Evolutionary conservation across 257 asterid species (phyloP).

Genomic region (Asclepias syriaca): DNA sequence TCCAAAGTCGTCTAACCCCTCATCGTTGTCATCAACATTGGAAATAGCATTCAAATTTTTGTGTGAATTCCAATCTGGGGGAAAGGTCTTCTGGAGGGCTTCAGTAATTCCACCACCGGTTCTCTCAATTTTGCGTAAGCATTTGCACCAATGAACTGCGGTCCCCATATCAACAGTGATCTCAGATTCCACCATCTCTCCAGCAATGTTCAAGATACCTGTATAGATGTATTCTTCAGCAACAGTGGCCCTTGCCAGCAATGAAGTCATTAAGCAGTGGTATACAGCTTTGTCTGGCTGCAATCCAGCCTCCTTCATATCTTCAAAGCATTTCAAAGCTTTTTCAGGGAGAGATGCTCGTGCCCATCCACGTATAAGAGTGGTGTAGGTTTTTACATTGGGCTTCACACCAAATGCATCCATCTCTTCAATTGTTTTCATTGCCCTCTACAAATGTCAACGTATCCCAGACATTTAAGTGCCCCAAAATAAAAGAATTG

Average conservation of each 20-base stretch:
- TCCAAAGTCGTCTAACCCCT: constrained; percentile 23
- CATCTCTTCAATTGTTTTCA: constrained; percentile 73
- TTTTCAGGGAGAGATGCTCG: constrained; percentile 93
- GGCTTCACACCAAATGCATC: constrained; percentile 69
- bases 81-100: constrained; percentile 91
- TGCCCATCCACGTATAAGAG: constrained; percentile 96
- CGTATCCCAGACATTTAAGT: background rate
- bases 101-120: constrained; percentile 79
- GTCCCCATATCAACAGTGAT: constrained; percentile 88
- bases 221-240: constrained; percentile 68
- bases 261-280: constrained; percentile 91
- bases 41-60: constrained; percentile 46
- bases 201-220: constrained; percentile 55
- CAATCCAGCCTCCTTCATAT: constrained; percentile 64
- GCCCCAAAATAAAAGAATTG: too few species aligned
- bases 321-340: constrained; percentile 87
- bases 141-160: constrained; percentile 93
- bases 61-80: constrained; percentile 95
- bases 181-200: constrained; percentile 64
- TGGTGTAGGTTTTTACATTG: constrained; percentile 78
- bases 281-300: constrained; percentile 91
- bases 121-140: constrained; percentile 72
- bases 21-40: constrained; percentile 22
- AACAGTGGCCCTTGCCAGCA: constrained; percentile 77
- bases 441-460: constrained; percentile 56